phyloP scores from a whole-genome alignment of 345 rosid genomes.

The Pugionium cornutum region DNA sequence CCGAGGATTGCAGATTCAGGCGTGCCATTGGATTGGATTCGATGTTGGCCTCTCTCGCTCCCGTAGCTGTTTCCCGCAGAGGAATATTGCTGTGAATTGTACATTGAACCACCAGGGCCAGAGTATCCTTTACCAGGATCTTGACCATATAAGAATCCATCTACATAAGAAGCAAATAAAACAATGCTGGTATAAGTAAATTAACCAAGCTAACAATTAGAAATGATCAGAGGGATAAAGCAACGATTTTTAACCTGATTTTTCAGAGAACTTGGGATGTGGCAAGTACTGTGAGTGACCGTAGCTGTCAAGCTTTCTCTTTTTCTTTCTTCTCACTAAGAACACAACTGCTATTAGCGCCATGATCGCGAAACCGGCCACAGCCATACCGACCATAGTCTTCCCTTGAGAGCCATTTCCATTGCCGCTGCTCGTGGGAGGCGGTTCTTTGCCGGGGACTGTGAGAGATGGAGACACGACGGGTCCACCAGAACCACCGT shows the following conservation, averaged over 20 bases:
- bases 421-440: slow-evolving; percentile 22
- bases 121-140: slow-evolving; percentile 41
- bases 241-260: slow-evolving; percentile 51
- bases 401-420: slow-evolving; percentile 14
- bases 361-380: slow-evolving; percentile 49
- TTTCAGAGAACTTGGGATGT: slow-evolving; percentile 46
- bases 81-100: slow-evolving; percentile 48
- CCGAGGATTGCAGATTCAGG: slow-evolving; percentile 54
- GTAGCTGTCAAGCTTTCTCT: slow-evolving; percentile 39
- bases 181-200: not conserved
- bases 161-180: slow-evolving; percentile 38
- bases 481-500: slow-evolving; percentile 15
- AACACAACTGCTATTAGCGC: slow-evolving; percentile 52
- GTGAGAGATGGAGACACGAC: slow-evolving; percentile 31
- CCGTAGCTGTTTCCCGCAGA: slow-evolving; percentile 46
- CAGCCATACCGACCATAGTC: slow-evolving; percentile 43
- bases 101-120: slow-evolving; percentile 38
- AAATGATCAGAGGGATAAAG: not conserved
- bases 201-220: not conserved
- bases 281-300: slow-evolving; percentile 48
- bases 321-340: slow-evolving; percentile 46
- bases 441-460: slow-evolving; percentile 4
- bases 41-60: slow-evolving; percentile 45
- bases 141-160: slow-evolving; percentile 54
- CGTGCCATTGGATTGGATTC: slow-evolving; percentile 38